Base-by-base conservation (phyloP, 1,284 basidiomycete genomes). In the Ustilago esculenta region DNA sequence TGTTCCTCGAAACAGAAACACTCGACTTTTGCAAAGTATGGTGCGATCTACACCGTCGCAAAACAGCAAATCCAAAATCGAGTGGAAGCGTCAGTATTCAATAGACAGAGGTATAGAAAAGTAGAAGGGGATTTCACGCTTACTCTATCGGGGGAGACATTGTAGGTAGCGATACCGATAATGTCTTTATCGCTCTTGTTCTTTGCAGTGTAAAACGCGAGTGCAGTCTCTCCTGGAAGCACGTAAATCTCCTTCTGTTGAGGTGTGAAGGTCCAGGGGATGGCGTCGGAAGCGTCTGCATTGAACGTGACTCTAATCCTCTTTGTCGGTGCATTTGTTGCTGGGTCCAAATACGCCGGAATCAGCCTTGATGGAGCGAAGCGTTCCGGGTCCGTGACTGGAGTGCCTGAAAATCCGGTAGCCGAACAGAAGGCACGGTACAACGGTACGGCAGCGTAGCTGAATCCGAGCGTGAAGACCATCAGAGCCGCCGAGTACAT, bases 1-100 rank as follows among this genome's bases (percentile, higher is more conserved):
- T 99, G 96, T 82, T 98, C 96, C 83, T 99, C 96, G 75, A 98
- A 98, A 84, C 96, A 99, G 85, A 99, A 99, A 76, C 96, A 99
- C 83, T 99, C 96, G 8, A 98, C 94, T 85, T 99, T 99, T 55
- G 94, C 92, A 81, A 99, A 99, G 83, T 98, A 98, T 0, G 95
- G 94, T 6, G 96, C 96, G 73, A 98, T 88, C 92, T 97, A 79
- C 10, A 27, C 24, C 2, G 41, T 20, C 18, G 11, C 9, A 29
- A 6, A 6, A 29, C 6, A 29, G 27, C 27, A 12, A 29, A 29
- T 12, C 27, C n/a, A n/a, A n/a, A n/a, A n/a, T n/a, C n/a, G n/a
- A n/a, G n/a, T n/a, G n/a, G n/a, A n/a, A n/a, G n/a, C n/a, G n/a
- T n/a, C n/a, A n/a, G n/a, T n/a, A n/a, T n/a, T n/a, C n/a, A n/a